A percentile compares a stretch with the other conserved stretches of the same genome.
These are phyloP conservation scores for Pulveroboletus sp. DNA, from an alignment of 768 basidiomycete genomes.

Conservation along the genomic window DNA sequence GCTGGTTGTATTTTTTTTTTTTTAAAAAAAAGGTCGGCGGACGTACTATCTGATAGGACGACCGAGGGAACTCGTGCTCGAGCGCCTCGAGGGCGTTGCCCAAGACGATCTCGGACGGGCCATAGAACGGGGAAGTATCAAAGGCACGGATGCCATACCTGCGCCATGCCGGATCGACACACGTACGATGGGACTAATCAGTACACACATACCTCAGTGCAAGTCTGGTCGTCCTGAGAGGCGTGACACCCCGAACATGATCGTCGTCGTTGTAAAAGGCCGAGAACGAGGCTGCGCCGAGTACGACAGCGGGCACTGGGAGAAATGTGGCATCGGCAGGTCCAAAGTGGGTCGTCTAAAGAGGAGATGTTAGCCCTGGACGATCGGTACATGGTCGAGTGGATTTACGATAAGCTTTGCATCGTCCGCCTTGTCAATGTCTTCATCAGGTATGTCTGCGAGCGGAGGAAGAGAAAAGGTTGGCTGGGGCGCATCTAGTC, in stretches of 20 bases:
- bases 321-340: constrained; percentile 30
- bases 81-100: constrained; percentile 63
- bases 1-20: too few species aligned
- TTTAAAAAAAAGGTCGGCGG: background rate
- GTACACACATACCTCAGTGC: constrained; percentile 60
- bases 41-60: constrained; percentile 69
- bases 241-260: constrained; percentile 51
- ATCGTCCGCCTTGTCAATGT: constrained; percentile 37
- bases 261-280: constrained; percentile 63
- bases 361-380: constrained; percentile 4
- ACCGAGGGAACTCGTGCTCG: constrained; percentile 68
- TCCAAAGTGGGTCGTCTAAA: constrained; percentile 33
- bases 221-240: constrained; percentile 66
- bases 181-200: background rate
- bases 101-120: constrained; percentile 73
- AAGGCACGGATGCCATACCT: constrained; percentile 83
- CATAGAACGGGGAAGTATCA: constrained; percentile 82
- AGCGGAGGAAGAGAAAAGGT: constrained; percentile 38
- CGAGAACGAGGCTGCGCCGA: constrained; percentile 73
- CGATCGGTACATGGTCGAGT: background rate
- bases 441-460: constrained; percentile 40
- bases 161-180: background rate
- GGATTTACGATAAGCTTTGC: constrained; percentile 35
- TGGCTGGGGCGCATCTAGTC: constrained; percentile 41
- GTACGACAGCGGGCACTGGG: constrained; percentile 50